Base-by-base conservation (phyloP, 441 rosid species). In the Breynia disticha region DNA sequence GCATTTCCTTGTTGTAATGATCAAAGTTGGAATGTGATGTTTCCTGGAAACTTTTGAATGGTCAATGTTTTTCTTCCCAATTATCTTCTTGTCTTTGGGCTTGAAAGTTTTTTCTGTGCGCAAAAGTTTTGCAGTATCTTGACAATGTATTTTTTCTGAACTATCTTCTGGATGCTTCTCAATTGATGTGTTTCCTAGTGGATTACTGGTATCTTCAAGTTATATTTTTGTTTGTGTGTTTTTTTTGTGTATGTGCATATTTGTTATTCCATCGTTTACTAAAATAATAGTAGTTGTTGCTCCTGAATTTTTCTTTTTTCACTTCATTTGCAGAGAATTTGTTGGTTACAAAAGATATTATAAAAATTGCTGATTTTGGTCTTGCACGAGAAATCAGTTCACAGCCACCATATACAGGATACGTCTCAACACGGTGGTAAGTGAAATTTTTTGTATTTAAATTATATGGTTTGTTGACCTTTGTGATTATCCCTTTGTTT, bases 311-410 rank as follows among this genome's bases (percentile, higher is more conserved):
- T 52, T 22, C 4, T 52, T 14, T 4, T 11, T 28, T 15, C 3
- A 15, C 14, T 15, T 7, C 16, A 28, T 51, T 14, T 49, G 28
- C 19, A 56, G 96, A 93, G 70, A 89, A 89, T 63, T 53, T 93
- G 57, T 73, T 93, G 71, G 95, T 86, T 53, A 58, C 93, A 1
- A 86, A 87, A 78, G 79, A 74, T 54, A 46, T 68, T 37, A 80
- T 93, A 62, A 93, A 89, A 72, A 79, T 93, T 74, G 99, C 97
- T 64, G 99, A 93, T 79, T 86, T 93, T 70, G 99, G 99, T 56
- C 84, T 93, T 64, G 99, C 90, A 45, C 81, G 97, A 42, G 96
- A 93, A 71, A 74, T 89, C 16, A 63, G 68, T 67, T 86, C 97
- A 1, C 79, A 72, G 48, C 96, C 99, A 22, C 98, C 98, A 5